A percentile compares a stretch with the other conserved stretches of the same genome.
phyloP scores from a whole-genome alignment of 1,284 basidiomycete genomes.

The Cutaneotrichosporon cutaneum region DNA sequence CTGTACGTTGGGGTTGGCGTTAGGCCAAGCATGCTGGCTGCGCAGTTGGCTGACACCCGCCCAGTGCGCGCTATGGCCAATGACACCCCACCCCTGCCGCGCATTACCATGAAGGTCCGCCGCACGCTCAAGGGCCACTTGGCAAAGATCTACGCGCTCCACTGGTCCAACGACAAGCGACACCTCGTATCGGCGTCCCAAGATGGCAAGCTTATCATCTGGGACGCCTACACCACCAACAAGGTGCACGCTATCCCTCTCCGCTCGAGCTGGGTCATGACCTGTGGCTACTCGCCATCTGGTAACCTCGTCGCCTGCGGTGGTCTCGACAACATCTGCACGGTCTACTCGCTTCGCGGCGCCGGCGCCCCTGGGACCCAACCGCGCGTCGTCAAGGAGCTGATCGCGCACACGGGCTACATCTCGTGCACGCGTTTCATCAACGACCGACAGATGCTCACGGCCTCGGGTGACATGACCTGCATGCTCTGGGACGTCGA shows the following conservation, averaged over 20 bases:
- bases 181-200: constrained; percentile 98
- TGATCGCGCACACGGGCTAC: constrained; percentile 96
- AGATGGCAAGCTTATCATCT: constrained; percentile 98
- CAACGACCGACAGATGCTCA: constrained; percentile 97
- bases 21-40: background rate
- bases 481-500: constrained; percentile 99
- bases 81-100: constrained; percentile 89
- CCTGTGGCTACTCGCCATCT: constrained; percentile 95
- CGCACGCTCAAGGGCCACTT: constrained; percentile 94
- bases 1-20: constrained; percentile 57
- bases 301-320: constrained; percentile 97
- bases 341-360: constrained; percentile 80
- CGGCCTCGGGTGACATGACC: constrained; percentile 97
- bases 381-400: constrained; percentile 67
- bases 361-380: constrained; percentile 46
- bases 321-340: constrained; percentile 98
- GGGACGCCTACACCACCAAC: constrained; percentile 99
- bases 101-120: constrained; percentile 92
- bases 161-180: constrained; percentile 94
- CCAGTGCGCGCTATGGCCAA: constrained; percentile 92
- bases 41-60: constrained; percentile 14
- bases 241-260: constrained; percentile 99
- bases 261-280: constrained; percentile 99
- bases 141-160: constrained; percentile 99
- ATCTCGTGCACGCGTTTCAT: constrained; percentile 97